Base-by-base conservation (phyloP, 306 rosid species). In the Cucumis melo region DNA sequence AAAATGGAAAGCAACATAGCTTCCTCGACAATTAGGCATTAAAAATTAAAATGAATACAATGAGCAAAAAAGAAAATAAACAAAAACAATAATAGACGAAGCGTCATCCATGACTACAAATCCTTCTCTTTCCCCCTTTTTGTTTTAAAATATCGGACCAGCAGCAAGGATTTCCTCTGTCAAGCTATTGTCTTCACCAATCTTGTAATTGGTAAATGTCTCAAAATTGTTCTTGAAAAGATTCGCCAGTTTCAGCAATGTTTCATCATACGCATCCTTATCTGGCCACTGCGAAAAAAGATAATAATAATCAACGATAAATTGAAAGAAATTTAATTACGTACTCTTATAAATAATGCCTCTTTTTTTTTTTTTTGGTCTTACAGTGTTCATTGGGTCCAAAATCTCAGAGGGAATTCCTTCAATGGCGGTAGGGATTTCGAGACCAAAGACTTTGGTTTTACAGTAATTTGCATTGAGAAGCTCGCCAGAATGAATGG, bases 111-210 rank as follows among this genome's bases (percentile, higher is more conserved):
- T 15, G 0, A 19, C 48, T 34, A 21, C 7, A 63, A 63, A 36
- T 12, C 12, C 27, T 3, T 3, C 2, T 34, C 2, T 34, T 0
- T 63, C 4, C 8, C 1, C 9, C 38, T 8, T 65, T 38, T 0
- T 36, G 36, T 34, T 34, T 55, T 60, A 88, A 78, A 86, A 84
- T 59, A 34, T 82, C 5, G 98, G 95, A 58, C 98, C 98, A 55
- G 96, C 97, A 5, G 92, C 88, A 44, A 93, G 89, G 79, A 93
- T 93, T 83, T 93, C 96, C 66, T 88, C 83, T 27, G 98, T 88
- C 76, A 93, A 75, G 13, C 80, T 83, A 80, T 60, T 83, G 72
- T 81, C 88, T 48, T 85, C 85, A 15, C 96, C 96, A 80, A 91
- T 93, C 83, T 83, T 79, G 86, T 86, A 83, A 81, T 76, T 64